A percentile compares a stretch with the other conserved stretches of the same genome.
Evolutionary conservation across 2,329 filamentous ascomycete species (phyloP).

Genomic region (Pezicula radicicola): DNA sequence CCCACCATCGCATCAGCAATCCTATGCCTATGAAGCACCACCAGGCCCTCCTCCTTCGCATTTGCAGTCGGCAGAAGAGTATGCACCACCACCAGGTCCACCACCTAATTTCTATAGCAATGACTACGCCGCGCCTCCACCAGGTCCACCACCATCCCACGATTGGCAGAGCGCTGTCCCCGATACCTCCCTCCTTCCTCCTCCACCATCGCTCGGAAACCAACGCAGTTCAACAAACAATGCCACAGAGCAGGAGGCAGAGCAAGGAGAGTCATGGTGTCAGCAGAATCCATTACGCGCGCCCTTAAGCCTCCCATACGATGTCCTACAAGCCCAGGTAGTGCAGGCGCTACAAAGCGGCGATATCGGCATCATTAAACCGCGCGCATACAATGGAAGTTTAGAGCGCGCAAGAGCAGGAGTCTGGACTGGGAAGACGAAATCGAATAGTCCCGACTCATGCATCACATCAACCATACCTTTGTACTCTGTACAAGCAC

Average conservation of each 20-base stretch:
- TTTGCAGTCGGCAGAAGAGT: not conserved
- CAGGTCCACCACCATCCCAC: conserved; percentile 42
- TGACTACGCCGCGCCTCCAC: conserved; percentile 33
- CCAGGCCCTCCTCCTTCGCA: conserved; percentile 27
- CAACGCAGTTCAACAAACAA: conserved; percentile 68
- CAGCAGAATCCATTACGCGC: conserved; percentile 52
- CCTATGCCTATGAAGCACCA: conserved; percentile 22
- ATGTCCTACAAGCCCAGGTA: conserved; percentile 23
- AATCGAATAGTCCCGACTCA: conserved; percentile 50
- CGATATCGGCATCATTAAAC: conserved; percentile 53
- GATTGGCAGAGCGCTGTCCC: conserved; percentile 71
- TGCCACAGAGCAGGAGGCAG: conserved; percentile 60
- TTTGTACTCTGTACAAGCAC: conserved; percentile 59
- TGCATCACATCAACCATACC: conserved; percentile 67
- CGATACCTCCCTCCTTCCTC: conserved; percentile 69
- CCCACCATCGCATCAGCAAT: conserved; percentile 21
- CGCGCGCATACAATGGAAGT: conserved; percentile 43
- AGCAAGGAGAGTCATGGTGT: conserved; percentile 66
- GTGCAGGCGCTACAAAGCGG: conserved; percentile 45
- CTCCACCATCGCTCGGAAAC: conserved; percentile 66
- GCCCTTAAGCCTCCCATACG: conserved; percentile 47
- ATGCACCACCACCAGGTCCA: conserved; percentile 15
- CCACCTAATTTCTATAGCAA: conserved; percentile 13
- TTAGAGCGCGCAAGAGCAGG: conserved; percentile 46
- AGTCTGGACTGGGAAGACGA: conserved; percentile 45